Base-by-base conservation (phyloP, 176 grass and related monocot genomes). In the Rhynchospora pubera region DNA sequence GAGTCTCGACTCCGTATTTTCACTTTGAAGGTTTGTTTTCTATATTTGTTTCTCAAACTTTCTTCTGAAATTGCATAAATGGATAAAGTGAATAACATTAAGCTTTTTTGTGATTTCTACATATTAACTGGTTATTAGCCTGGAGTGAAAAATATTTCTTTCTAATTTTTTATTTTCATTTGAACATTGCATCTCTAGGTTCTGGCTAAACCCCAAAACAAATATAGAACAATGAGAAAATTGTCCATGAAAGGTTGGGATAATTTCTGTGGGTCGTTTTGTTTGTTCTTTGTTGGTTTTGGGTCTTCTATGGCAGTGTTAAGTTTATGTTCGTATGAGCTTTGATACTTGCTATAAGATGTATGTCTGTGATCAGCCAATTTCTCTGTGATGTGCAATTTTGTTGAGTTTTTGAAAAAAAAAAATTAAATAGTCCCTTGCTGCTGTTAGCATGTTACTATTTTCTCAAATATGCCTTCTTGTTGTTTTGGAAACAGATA, bases 1-100 rank as follows among this genome's bases (percentile, higher is more conserved):
- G 90, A 97, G 83, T 94, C 94, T 64, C 88, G 90, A 18, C 91
- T 97, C 77, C 91, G 94, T 30, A 93, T 88, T 10, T 90, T 97
- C 62, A 91, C 87, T 63, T 83, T 97, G 28, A 94, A 94, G 94
- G 94, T 97, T 65, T 52, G 34, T 39, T 39, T 39, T 39, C 34
- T 71, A 39, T 52, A n/a, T 59, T 42, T 52, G 9, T 63, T 68
- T 68, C 34, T 39, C 34, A 39, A 39, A 39, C 34, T 16, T 86
- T 15, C 53, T 74, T 63, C 53, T 26, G 48, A 21, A 82, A 82
- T 18, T 18, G 22, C 11, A 6, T 51, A 50, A 50, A 26, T 51
- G 7, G 63, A 73, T 73, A 45, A 9, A 28, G 23, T 24, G 47
- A 76, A 55, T 76, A 39, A 39, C 4, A 5, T 39, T 39, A 39